Base-by-base conservation (phyloP, 208 protist species). In the Polymyxa betae region DNA sequence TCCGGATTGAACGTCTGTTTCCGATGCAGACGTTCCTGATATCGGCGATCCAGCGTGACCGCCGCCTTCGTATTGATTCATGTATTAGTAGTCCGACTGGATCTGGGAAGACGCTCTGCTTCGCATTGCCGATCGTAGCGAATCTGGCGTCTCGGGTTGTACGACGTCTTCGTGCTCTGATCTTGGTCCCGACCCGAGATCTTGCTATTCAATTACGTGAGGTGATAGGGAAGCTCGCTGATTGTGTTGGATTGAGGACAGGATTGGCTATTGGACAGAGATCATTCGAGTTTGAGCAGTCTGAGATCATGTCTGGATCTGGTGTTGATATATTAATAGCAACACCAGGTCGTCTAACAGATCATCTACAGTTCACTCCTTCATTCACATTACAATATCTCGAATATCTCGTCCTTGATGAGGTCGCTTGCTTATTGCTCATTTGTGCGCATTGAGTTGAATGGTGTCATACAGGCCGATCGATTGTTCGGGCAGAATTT, bases 181-280 rank as follows among this genome's bases (percentile, higher is more conserved):
- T 91, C 45, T 1, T 91, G 20, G 68, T 91, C 16, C 90, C 90
- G 1, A 91, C 90, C 35, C 90, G 90, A 20, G 87, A 89, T 89
- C 87, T 89, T n/a, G 87, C 87, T 60, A 41, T 60, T 45, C 87
- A 89, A 41, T 20, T 89, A 20, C 87, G 24, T 20, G n/a, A 43
- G 1, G 87, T 45, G 20, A 52, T 89, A 29, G 12, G 16, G 10
- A 49, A 52, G 49, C 5, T 64, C 29, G 5, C 32, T 40, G n/a
- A 32, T 43, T 5, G 72, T 20, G 12, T 82, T 12, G 72, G 72
- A 5, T n/a, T 82, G 35, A 82, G 12, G 12, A 35, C 35, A 20
- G 72, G 72, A 5, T 5, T 82, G 16, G 72, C n/a, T 20, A 82
- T 82, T n/a, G 72, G 72, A 12, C 72, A 82, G 35, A 5, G 72